Base-by-base conservation (phyloP, 768 basidiomycete species). In the Thelephora aurantiotincta region DNA sequence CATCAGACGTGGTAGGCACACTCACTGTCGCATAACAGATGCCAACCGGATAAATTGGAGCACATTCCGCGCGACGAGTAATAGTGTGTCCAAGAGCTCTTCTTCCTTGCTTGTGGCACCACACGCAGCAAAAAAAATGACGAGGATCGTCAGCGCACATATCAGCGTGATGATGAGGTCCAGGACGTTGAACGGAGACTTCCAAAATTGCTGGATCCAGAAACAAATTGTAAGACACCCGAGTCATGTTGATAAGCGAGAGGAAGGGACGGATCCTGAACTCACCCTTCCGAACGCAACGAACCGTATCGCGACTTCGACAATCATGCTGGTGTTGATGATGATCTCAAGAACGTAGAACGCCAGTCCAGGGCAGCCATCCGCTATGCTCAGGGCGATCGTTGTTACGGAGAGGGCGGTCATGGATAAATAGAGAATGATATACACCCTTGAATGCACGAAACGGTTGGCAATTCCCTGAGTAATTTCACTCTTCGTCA, bases 31-130 rank as follows among this genome's bases (percentile, higher is more conserved):
- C 77, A 97, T 84, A 44, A 98, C 90, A 18, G 88, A 75, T 14
- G 92, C 94, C 14, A 99, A 71, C 20, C 93, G 78, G 23, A 85
- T 81, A 59, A 97, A 97, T 55, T 93, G 90, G 48, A 99, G 75
- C 48, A 91, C 77, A 60, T 97, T 98, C 36, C 94, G 77, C 16
- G 86, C 89, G 54, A 98, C 80, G 22, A 98, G 79, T 20, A 98
- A 69, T 46, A 97, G 67, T 2, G 90, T 96, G 60, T 98, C 96
- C 43, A 98, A 73, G 1, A 98, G 68, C 57, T 96, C 93, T 65
- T 99, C 94, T 57, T 90, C 86, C 65, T 88, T 89, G 61, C 85
- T 89, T 34, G 78, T 77, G 26, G 76, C 58, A 19, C 81, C 82
- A 60, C 90, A 91, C 44, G 83, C 80, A n/a, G 85, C 81, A 60